These are phyloP conservation scores for Kodamaea fungicola DNA, from an alignment of 1,139 yeast genomes.

Conservation along the genomic window DNA sequence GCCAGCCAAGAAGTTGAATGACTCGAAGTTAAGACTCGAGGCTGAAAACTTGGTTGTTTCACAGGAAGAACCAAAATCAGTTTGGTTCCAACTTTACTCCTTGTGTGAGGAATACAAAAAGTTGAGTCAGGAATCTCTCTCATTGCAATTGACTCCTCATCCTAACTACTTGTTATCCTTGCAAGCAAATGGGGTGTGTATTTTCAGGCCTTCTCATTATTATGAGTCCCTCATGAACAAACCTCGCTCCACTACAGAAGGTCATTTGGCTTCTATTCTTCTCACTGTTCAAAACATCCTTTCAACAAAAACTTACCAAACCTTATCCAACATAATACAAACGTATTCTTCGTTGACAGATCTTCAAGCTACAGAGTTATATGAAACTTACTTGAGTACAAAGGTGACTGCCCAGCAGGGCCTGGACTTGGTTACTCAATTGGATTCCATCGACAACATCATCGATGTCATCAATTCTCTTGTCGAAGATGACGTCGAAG, in stretches of 20 bases:
- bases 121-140: slow-evolving; percentile 51
- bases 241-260: slow-evolving; percentile 12
- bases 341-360: slow-evolving; percentile 12
- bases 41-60: slow-evolving; percentile 22
- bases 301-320: slow-evolving; percentile 27
- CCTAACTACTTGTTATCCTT: slow-evolving; percentile 14
- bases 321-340: slow-evolving; percentile 15
- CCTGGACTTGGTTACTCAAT: slow-evolving; percentile 16
- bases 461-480: slow-evolving; percentile 24
- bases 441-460: slow-evolving; percentile 24
- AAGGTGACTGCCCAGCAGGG: slow-evolving; percentile 25
- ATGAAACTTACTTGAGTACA: slow-evolving; percentile 18
- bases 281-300: slow-evolving; percentile 18
- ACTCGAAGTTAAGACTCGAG: slow-evolving; percentile 10
- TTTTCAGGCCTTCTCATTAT: slow-evolving; percentile 31
- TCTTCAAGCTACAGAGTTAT: slow-evolving; percentile 19
- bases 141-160: slow-evolving; percentile 9
- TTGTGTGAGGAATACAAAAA: slow-evolving; percentile 66
- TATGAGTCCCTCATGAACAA: slow-evolving; percentile 24
- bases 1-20: slow-evolving; percentile 8
- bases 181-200: slow-evolving; percentile 35
- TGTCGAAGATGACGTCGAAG: slow-evolving; percentile 16
- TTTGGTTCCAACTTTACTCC: slow-evolving; percentile 59
- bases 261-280: slow-evolving; percentile 22
- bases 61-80: slow-evolving; percentile 5